A percentile compares a stretch with the other conserved stretches of the same genome.
phyloP scores from a whole-genome alignment of 352 stramenopile species.

The Pythium pyrilobum region DNA sequence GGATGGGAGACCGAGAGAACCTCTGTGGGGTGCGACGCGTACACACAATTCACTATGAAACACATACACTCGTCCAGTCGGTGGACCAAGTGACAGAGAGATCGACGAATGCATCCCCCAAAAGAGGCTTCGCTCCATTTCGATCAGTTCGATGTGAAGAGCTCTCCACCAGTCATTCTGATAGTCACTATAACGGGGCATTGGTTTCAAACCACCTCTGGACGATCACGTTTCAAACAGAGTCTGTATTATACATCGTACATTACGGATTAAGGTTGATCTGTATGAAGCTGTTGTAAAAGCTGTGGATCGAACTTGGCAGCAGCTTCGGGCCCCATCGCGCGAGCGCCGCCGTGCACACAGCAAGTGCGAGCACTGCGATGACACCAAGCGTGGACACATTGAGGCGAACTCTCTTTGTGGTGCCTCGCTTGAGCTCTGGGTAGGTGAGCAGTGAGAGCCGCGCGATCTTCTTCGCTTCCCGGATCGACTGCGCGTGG shows the following conservation, averaged over 20 bases:
- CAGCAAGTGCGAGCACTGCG: neutral
- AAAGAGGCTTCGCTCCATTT: too few relatives aligned
- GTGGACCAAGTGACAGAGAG: neutral
- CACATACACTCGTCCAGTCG: neutral
- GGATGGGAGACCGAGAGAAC: conserved; percentile 28
- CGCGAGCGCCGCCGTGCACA: neutral
- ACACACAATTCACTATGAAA: too few relatives aligned
- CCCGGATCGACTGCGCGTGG: conserved; percentile 3
- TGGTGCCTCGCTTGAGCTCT: neutral
- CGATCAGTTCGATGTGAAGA: neutral
- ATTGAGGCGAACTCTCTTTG: neutral
- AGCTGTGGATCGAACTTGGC: too few relatives aligned
- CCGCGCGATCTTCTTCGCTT: conserved; percentile 20
- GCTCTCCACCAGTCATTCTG: neutral
- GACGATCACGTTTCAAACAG: neutral
- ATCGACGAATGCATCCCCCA: neutral
- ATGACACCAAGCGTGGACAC: neutral
- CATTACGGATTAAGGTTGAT: too few relatives aligned
- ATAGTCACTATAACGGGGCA: neutral
- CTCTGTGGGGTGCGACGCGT: conserved; percentile 46
- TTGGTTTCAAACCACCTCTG: neutral
- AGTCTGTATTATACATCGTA: too few relatives aligned
- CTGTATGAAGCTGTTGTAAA: too few relatives aligned
- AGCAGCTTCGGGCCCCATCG: too few relatives aligned
- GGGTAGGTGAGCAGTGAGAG: conserved; percentile 24